Base-by-base conservation (phyloP, 306 rosid genomes). In the Hylodesmum podocarpum region DNA sequence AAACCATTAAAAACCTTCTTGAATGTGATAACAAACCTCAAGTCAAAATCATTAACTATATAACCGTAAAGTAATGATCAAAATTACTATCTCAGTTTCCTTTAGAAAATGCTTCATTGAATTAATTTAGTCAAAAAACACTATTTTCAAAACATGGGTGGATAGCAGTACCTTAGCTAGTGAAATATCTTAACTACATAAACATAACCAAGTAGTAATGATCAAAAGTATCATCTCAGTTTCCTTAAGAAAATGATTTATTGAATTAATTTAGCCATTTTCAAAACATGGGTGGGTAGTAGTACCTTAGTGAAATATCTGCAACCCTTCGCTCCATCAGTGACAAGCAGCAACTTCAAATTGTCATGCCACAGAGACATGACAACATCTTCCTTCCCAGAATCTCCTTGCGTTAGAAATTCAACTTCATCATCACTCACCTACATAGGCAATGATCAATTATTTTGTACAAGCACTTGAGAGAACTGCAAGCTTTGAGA, bases 381-480 rank as follows among this genome's bases (percentile, higher is more conserved):
- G 41, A 77, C 77, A 72, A 68, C 89, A 0, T 87, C 91, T 63
- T 89, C 94, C 41, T 82, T 84, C 6, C 75, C 77, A 37, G 90
- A 12, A 72, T 87, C 88, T 29, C 82, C 82, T 82, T 87, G 78
- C 22, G 91, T 87, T 9, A 89, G 86, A 68, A 89, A 89, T 15
- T 82, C 15, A 33, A 89, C 94, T 76, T 89, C 94, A 8, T 89
- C 88, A 85, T 87, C 91, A 81, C 94, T 89, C 73, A 89, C 90
- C 91, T 89, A 58, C 14, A 63, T 3, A 28, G 15, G 49, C 40
- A 73, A 27, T 44, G 31, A 4, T 18, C 3, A 54, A 27, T 24
- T 33, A 36, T 19, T 44, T 59, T 9, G 29, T 33, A 29, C 49
- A 28, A 51, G 12, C 63, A 31, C 37, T 31, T n/a, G 19, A 21